Evolutionary conservation across 805 yeast species (phyloP).

Genomic region (Candida broadrunensis): DNA sequence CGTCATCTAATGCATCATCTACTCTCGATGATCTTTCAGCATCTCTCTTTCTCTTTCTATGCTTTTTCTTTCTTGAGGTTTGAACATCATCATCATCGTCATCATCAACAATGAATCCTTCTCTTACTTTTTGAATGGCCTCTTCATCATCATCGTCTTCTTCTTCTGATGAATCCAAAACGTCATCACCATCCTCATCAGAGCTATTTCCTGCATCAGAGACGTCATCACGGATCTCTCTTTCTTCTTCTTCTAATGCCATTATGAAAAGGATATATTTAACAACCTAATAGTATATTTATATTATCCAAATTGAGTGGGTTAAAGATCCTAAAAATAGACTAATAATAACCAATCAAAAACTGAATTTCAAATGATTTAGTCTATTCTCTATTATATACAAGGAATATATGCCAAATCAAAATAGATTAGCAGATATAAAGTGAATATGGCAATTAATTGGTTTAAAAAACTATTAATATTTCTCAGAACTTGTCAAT

Average conservation of each 20-base stretch:
- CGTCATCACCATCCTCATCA: constrained; percentile 35
- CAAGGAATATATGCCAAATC: not conserved
- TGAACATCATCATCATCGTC: constrained; percentile 61
- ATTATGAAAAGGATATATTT: constrained; percentile 9
- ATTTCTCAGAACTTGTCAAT: no score
- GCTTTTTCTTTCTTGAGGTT: constrained; percentile 23
- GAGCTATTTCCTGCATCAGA: constrained; percentile 20
- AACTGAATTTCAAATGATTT: not conserved
- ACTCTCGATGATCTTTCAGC: constrained; percentile 18
- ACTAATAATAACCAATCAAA: not conserved
- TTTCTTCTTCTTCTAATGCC: constrained; percentile 32
- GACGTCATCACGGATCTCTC: constrained; percentile 33
- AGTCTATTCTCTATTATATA: not conserved
- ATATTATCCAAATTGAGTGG: no score
- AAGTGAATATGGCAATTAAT: not conserved
- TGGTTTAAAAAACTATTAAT: no score
- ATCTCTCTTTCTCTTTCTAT: constrained; percentile 41
- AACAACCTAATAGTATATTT: not conserved
- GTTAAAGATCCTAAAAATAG: no score
- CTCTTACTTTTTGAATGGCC: constrained; percentile 76
- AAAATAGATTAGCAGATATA: not conserved
- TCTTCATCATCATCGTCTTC: constrained; percentile 90
- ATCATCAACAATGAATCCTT: constrained; percentile 93
- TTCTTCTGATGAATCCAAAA: constrained; percentile 69
- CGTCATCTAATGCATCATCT: constrained; percentile 80